Percentiles rank a stretch among this genome's conserved stretches.
These are phyloP conservation scores for Suaeda aralocaspica DNA, from an alignment of 148 eudicot species.

Conservation along the genomic window DNA sequence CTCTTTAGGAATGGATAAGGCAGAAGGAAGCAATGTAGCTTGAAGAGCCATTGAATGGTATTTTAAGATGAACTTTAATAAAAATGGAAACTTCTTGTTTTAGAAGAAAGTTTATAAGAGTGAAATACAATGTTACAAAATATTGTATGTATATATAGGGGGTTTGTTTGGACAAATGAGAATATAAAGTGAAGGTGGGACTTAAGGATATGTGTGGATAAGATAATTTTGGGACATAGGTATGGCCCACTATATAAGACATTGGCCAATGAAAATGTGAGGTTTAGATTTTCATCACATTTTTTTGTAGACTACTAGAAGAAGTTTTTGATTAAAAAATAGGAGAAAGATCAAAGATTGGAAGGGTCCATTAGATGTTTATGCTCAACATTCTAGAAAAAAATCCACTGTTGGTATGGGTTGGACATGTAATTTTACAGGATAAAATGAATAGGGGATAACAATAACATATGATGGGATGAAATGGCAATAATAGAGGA, in stretches of 20 bases:
- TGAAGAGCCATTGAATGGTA: slow-evolving; percentile 60
- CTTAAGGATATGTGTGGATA: slow-evolving; percentile 32
- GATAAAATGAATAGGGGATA: slow-evolving; percentile 5
- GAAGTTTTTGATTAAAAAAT: background rate
- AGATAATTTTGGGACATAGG: slow-evolving; percentile 29
- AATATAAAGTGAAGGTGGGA: slow-evolving; percentile 2
- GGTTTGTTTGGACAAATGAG: background rate
- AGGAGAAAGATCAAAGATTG: background rate
- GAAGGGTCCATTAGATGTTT: slow-evolving; percentile 17
- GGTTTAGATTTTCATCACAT: slow-evolving; percentile 34
- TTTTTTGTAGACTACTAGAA: no score
- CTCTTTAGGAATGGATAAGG: slow-evolving; percentile 65
- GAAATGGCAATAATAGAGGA: background rate
- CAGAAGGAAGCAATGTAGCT: slow-evolving; percentile 60
- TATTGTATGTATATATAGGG: slow-evolving; percentile 16
- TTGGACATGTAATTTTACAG: slow-evolving; percentile 6
- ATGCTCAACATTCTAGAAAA: slow-evolving; percentile 25
- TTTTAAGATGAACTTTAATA: background rate
- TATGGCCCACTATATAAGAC: slow-evolving; percentile 25
- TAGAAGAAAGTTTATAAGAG: no score
- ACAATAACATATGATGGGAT: slow-evolving; percentile 1
- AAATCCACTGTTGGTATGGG: slow-evolving; percentile 26
- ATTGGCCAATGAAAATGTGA: slow-evolving; percentile 38
- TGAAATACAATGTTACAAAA: background rate
- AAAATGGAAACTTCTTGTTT: background rate